Evolutionary conservation across 2,329 filamentous ascomycete species (phyloP).

Genomic region (Fusarium austroafricanum): DNA sequence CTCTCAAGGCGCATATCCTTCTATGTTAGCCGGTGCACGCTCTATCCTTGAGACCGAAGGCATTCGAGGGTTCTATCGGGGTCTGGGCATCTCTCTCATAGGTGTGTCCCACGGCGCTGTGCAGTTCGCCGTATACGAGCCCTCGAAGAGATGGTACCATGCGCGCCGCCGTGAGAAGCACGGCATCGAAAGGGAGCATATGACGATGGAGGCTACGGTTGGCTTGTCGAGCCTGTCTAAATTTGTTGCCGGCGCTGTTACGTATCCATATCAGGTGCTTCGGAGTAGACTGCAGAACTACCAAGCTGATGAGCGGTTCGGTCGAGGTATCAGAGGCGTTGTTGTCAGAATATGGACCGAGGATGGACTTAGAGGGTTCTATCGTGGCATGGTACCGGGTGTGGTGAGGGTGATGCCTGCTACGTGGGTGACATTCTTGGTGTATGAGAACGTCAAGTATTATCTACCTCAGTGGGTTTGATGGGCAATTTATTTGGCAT

Average conservation of each 20-base stretch:
- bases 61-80: conserved; percentile 84
- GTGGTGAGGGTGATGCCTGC: conserved; percentile 92
- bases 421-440: conserved; percentile 95
- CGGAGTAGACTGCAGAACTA: conserved; percentile 91
- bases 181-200: conserved; percentile 43
- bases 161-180: conserved; percentile 50
- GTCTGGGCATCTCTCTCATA: conserved; percentile 82
- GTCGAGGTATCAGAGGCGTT: conserved; percentile 76
- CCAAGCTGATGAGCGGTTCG: conserved; percentile 80
- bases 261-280: conserved; percentile 96
- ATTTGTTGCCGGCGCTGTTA: conserved; percentile 86
- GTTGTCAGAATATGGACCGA: conserved; percentile 78
- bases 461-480: conserved; percentile 66
- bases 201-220: conserved; percentile 83
- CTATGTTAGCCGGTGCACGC: conserved; percentile 76
- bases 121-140: conserved; percentile 96
- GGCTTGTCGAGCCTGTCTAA: conserved; percentile 84
- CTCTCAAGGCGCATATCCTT: conserved; percentile 81
- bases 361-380: conserved; percentile 87
- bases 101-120: conserved; percentile 93
- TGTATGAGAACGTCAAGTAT: conserved; percentile 92
- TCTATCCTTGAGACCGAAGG: conserved; percentile 80
- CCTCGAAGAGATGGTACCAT: conserved; percentile 68
- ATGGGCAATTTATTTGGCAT: neutral
- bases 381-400: conserved; percentile 89